Evolutionary conservation across 2,329 filamentous ascomycete species (phyloP).

Genomic region (Thielaviopsis musarum): DNA sequence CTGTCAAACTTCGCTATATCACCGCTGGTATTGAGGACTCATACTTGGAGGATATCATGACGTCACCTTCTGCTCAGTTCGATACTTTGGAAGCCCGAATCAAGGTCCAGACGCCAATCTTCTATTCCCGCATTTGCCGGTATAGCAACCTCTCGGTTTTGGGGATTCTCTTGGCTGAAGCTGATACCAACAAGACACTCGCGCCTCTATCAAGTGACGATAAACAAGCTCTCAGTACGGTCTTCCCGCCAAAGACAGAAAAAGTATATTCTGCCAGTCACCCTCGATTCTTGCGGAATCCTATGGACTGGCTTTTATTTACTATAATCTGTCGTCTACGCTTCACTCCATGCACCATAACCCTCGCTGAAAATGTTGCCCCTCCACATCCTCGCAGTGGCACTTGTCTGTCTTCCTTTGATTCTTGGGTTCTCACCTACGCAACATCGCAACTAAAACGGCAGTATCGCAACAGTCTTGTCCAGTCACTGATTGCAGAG

Average conservation of each 20-base stretch:
- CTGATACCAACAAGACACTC: background rate
- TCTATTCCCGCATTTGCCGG: constrained; percentile 49
- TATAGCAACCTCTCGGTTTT: constrained; percentile 26
- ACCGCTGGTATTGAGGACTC: background rate
- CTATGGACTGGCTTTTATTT: background rate
- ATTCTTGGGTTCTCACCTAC: background rate
- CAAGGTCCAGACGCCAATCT: constrained; percentile 27
- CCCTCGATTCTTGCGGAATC: background rate
- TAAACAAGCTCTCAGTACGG: background rate
- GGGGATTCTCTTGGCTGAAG: background rate
- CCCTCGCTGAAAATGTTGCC: background rate
- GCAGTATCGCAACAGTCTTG: background rate
- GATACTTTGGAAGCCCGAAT: background rate
- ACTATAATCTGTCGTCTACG: background rate
- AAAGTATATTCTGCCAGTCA: background rate
- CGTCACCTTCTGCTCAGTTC: background rate
- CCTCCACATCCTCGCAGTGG: background rate
- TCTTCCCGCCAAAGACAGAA: background rate
- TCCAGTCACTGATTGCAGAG: background rate
- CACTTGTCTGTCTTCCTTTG: background rate
- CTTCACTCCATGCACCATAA: background rate
- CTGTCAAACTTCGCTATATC: background rate
- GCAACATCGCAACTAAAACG: background rate
- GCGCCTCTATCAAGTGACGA: background rate
- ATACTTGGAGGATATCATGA: background rate